These are phyloP conservation scores for Drechslerella coelobrocha DNA, from an alignment of 2,329 filamentous ascomycete species.

Conservation along the genomic window DNA sequence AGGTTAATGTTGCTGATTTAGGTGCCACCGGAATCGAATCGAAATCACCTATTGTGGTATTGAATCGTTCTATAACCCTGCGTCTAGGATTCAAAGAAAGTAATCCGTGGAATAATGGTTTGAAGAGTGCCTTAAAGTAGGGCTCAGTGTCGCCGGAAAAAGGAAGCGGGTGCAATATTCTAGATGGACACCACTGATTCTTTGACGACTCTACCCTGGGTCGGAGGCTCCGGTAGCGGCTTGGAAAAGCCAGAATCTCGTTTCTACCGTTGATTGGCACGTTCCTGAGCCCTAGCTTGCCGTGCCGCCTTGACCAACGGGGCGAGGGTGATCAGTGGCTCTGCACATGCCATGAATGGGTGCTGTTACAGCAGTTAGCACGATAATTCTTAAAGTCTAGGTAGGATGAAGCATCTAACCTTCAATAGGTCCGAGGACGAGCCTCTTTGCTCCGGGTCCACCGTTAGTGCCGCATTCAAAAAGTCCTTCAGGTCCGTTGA, in stretches of 20 bases:
- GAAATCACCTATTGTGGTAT: neutral
- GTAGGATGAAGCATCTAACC: slow-evolving; percentile 65
- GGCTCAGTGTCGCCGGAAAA: neutral
- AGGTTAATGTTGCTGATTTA: neutral
- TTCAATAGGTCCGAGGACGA: slow-evolving; percentile 91
- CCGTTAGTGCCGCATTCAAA: slow-evolving; percentile 88
- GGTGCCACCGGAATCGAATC: neutral
- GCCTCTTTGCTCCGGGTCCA: slow-evolving; percentile 94
- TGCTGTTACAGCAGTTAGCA: slow-evolving; percentile 64
- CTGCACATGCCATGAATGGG: slow-evolving; percentile 78
- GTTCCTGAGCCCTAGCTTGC: slow-evolving; percentile 80
- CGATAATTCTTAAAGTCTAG: slow-evolving; percentile 54
- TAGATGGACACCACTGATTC: slow-evolving; percentile 1
- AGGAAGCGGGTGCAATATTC: neutral
- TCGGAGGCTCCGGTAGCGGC: slow-evolving; percentile 19
- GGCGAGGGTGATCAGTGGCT: slow-evolving; percentile 77
- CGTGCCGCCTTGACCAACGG: slow-evolving; percentile 86
- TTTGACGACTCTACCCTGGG: neutral
- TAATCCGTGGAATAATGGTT: neutral
- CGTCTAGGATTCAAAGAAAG: neutral
- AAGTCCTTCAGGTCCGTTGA: slow-evolving; percentile 99
- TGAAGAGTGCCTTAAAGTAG: too few species aligned
- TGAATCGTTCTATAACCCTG: neutral
- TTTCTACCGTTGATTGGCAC: slow-evolving; percentile 46
- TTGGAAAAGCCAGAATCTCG: slow-evolving; percentile 11